Evolutionary conservation across 2,329 filamentous ascomycete species (phyloP).

Genomic region (Colletotrichum sp.): DNA sequence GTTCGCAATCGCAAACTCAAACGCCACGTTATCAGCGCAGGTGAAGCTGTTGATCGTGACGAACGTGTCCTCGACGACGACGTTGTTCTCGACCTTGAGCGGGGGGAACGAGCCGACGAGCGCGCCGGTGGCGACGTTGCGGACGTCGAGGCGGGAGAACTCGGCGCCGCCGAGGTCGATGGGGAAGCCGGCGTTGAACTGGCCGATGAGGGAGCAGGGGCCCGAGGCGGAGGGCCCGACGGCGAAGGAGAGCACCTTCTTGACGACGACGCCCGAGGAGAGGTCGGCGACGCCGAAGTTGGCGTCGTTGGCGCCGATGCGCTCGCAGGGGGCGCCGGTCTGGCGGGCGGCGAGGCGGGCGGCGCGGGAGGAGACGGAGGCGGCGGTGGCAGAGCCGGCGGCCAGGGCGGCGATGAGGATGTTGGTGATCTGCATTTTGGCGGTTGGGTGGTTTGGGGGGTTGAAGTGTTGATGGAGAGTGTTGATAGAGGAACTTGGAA

Average conservation of each 20-base stretch:
- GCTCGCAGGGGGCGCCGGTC: background rate
- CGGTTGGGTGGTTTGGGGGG: background rate
- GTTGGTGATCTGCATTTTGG: conserved; percentile 11
- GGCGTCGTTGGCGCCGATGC: background rate
- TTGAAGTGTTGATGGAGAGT: background rate
- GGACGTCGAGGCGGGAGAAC: conserved; percentile 8
- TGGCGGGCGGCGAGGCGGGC: background rate
- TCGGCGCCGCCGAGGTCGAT: conserved; percentile 4
- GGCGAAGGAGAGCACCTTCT: conserved; percentile 2
- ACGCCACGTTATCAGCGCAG: background rate
- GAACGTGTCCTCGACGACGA: background rate
- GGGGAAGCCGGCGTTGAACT: conserved; percentile 6
- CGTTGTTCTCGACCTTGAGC: background rate
- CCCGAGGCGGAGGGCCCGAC: background rate
- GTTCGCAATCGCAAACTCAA: conserved; percentile 4
- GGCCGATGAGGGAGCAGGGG: conserved; percentile 11
- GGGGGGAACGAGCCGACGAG: conserved; percentile 14
- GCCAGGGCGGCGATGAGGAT: conserved; percentile 4
- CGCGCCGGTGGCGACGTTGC: background rate
- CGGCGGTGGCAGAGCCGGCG: background rate
- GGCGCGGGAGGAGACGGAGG: background rate
- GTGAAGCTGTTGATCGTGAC: conserved; percentile 14
- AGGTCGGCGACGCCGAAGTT: conserved; percentile 14
- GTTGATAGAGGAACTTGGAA: background rate
- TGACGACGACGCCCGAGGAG: background rate